Evolutionary conservation across 1,139 yeast genomes (phyloP).

Genomic region (Debaryomyces fabryi): DNA sequence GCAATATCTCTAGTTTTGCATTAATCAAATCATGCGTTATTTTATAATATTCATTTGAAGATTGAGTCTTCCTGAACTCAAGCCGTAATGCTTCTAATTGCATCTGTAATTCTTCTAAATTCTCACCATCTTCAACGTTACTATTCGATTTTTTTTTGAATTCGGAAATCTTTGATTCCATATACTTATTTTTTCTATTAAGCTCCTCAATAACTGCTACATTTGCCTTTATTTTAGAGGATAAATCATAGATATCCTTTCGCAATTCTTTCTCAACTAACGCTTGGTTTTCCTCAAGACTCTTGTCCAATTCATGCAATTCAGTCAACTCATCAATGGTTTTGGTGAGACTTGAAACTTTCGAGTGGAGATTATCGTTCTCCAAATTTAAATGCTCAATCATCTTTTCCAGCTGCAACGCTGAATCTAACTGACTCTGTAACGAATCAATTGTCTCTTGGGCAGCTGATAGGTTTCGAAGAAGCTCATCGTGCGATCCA

Average conservation of each 20-base stretch:
- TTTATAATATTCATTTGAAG: conserved; percentile 14
- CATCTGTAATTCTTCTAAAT: conserved; percentile 6
- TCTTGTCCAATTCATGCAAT: conserved; percentile 59
- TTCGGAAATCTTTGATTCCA: conserved; percentile 21
- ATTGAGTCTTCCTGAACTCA: conserved; percentile 18
- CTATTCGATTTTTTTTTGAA: conserved; percentile 1
- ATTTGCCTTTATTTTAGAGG: conserved; percentile 28
- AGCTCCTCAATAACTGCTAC: conserved; percentile 29
- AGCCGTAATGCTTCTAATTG: conserved; percentile 21
- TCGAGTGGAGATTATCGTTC: conserved; percentile 48
- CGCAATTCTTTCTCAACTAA: conserved; percentile 59
- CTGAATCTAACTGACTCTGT: conserved; percentile 44
- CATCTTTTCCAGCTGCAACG: conserved; percentile 47
- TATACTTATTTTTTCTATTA: conserved; percentile 34
- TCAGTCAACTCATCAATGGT: conserved; percentile 62
- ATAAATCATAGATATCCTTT: conserved; percentile 43
- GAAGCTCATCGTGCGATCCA: conserved; percentile 7
- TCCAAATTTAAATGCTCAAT: conserved; percentile 60
- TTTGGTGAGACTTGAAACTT: conserved; percentile 39
- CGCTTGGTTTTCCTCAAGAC: conserved; percentile 60
- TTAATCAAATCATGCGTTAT: background rate
- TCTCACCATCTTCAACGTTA: background rate
- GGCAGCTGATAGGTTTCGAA: conserved; percentile 30
- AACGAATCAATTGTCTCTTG: conserved; percentile 48
- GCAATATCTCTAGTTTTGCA: background rate